phyloP scores from a whole-genome alignment of 139 green algal genomes.

The Chlorella ohadii region DNA sequence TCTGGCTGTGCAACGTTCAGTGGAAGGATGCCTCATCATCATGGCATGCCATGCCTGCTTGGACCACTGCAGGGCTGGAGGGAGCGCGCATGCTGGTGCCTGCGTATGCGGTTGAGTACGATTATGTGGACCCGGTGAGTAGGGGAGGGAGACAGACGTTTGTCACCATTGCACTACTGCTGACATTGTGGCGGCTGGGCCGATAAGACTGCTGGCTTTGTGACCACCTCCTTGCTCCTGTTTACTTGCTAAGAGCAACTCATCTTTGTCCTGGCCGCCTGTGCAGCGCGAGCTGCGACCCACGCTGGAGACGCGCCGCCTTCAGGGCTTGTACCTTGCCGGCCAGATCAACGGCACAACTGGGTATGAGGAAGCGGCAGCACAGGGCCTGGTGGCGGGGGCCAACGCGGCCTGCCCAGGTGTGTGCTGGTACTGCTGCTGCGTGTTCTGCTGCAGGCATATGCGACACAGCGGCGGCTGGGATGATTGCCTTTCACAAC shows the following conservation, averaged over 20 bases:
- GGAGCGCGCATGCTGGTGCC: constrained; percentile 51
- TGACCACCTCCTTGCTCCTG: too few species aligned
- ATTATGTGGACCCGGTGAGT: constrained; percentile 66
- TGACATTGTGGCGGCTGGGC: too few species aligned
- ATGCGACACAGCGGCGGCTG: too few species aligned
- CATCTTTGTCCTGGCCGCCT: too few species aligned
- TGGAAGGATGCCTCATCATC: not conserved
- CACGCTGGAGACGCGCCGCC: constrained; percentile 54
- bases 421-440: not conserved
- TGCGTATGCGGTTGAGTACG: constrained; percentile 70
- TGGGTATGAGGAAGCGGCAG: constrained; percentile 72
- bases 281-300: constrained; percentile 47
- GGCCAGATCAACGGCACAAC: constrained; percentile 77
- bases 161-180: too few species aligned
- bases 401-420: constrained; percentile 61
- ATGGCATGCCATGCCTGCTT: too few species aligned
- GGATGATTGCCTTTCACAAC: too few species aligned
- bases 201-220: too few species aligned
- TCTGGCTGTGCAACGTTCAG: too few species aligned
- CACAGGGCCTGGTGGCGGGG: constrained; percentile 66
- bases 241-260: too few species aligned
- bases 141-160: too few species aligned
- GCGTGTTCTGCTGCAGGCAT: not conserved
- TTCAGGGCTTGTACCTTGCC: constrained; percentile 65
- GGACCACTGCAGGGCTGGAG: constrained; percentile 45